phyloP scores from a whole-genome alignment of 1,284 basidiomycete genomes.

The Malassezia brasiliensis region DNA sequence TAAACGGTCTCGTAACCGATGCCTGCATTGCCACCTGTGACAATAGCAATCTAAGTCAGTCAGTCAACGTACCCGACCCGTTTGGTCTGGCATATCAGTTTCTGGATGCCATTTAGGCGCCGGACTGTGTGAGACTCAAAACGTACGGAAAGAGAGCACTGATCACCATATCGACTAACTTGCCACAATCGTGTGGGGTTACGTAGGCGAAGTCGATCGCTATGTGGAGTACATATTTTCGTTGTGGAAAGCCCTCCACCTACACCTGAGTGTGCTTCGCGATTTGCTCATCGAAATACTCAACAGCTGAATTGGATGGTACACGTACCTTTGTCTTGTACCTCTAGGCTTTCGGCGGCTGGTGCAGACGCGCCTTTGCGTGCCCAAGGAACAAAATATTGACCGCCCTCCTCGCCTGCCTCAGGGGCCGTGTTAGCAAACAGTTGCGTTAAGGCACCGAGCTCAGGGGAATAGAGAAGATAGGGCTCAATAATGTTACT shows the following conservation, averaged over 20 bases:
- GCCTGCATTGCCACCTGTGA: slow-evolving; percentile 39
- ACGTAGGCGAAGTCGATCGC: too few species aligned
- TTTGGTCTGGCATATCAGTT: slow-evolving; percentile 6
- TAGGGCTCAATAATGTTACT: slow-evolving; percentile 18
- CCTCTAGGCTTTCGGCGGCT: slow-evolving; percentile 10
- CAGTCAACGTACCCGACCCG: slow-evolving; percentile 6
- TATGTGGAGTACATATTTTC: too few species aligned
- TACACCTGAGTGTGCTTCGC: neutral
- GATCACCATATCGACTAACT: neutral
- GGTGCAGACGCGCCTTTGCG: slow-evolving; percentile 16
- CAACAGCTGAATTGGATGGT: slow-evolving; percentile 14
- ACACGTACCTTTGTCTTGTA: slow-evolving; percentile 3
- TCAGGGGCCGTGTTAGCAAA: slow-evolving; percentile 20
- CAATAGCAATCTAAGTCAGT: slow-evolving; percentile 20
- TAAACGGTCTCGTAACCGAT: slow-evolving; percentile 32
- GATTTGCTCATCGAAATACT: slow-evolving; percentile 27
- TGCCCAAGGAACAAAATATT: slow-evolving; percentile 30
- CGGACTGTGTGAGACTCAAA: neutral
- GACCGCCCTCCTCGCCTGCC: slow-evolving; percentile 16
- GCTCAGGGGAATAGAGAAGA: slow-evolving; percentile 17
- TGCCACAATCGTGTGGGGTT: too few species aligned
- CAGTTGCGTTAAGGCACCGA: slow-evolving; percentile 28
- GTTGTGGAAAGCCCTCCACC: too few species aligned
- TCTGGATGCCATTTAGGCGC: slow-evolving; percentile 2
- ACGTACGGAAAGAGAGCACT: slow-evolving; percentile 7